Evolutionary conservation across 1,139 yeast species (phyloP), one percentile per base, ranked within the genome.

Genomic region (Meyerozyma smithsonii): DNA sequence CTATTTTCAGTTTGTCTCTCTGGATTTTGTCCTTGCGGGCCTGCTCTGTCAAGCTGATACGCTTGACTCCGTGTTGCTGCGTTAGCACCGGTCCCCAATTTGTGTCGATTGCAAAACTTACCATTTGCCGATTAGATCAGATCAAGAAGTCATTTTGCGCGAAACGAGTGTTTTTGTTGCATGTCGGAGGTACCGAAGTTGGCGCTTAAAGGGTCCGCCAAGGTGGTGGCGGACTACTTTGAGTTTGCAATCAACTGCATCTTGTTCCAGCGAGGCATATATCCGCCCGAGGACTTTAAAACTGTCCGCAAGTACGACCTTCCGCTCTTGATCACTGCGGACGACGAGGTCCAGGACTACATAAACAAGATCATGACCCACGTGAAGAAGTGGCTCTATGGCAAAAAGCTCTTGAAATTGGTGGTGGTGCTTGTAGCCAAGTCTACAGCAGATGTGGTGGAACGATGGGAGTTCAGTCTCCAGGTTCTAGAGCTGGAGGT

Each of bases 241-340:
- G 84, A 85, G 53, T 87, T 79, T 56, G 79, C 90, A 42, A 79
- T 87, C 45, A 84, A 86, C 58, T 79, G 83, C 44, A 86, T 90
- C 25, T 72, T 90, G 5, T 90, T 84, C 59, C 97, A 90, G 58
- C 66, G 97, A 40, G 96, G 96, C 0, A 83, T 90, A 30, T 90
- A 90, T 54, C 96, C 96, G 0, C 74, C 87, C 2, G 96, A 87
- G 50, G 96, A 88, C 56, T 90, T 90, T 60, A 77, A 77, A 44
- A 73, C 84, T 0, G 90, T 87, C 3, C 75, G 79, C 49, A 88
- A 88, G 58, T 90, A 88, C 59, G 96, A 88, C 34, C 61, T 90
- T 40, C 85, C 85, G 42, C 64, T 90, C 61, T 69, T 90, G 38
- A 76, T 84, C 23, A 78, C 86, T 4, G 75, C 75, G 23, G 95